Evolutionary conservation across 768 basidiomycete species (phyloP), one percentile per base, ranked within the genome.

Genomic region (Lactarius hengduanensis): DNA sequence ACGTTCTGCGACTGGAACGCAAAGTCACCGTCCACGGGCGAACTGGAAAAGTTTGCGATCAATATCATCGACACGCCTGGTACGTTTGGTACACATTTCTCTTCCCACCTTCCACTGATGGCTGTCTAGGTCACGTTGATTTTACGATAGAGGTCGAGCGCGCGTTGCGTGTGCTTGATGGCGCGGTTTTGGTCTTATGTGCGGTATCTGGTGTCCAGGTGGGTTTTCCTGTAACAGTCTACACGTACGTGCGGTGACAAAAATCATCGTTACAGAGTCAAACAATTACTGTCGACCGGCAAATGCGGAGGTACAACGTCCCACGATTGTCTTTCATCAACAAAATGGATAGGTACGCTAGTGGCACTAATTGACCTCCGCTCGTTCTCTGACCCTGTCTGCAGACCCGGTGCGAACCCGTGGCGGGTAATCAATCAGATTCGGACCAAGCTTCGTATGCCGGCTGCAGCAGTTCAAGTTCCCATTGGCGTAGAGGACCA

Each of bases 1-100:
- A 98, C 97, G 0, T 99, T 96, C 78, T 96, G 94, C 71, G 96
- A 98, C 75, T 99, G 97, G 97, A 83, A 90, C 63, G 84, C 91
- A 0, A 83, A 79, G 3, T 80, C 87, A 59, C 85, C 87, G 3
- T 76, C 79, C 3, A 84, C 84, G 22, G 82, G 82, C 57, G 83
- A 83, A 43, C 87, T 86, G 73, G 84, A 91, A 71, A 92, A 94
- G 70, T 98, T 91, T 77, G 89, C 92, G 11, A 86, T 98, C 74
- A 99, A 99, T 76, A 98, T 99, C 66, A 98, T 99, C 72, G 97
- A 99, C 78, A 98, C 97, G 0, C 97, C 97, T 70, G 96, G 94
- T 91, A 47, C 58, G 81, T 71, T 16, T 22, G 1, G 6, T 32
- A 3, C 43, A 43, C 34, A 30, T 43, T 43, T 32, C 36, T 26